Conservation (phyloP, 2,329 filamentous ascomycete genomes). For the Pseudogymnoascus sp. region DNA sequence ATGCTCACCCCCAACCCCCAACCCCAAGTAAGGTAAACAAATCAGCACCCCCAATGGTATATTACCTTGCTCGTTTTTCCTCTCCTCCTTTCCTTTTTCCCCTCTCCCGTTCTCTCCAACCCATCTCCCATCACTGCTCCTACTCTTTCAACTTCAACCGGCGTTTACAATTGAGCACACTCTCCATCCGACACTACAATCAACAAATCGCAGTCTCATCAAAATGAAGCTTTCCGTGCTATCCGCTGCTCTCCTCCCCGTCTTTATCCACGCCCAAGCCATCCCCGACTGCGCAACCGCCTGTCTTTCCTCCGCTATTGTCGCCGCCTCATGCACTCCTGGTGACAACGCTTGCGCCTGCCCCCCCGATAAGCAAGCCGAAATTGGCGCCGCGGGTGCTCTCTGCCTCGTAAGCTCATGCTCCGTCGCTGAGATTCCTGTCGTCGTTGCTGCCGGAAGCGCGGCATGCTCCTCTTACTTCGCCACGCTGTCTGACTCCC, state of each 20-base stretch:
- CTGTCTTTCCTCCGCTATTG: not conserved
- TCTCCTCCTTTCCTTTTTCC: not conserved
- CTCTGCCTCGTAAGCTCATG: not conserved
- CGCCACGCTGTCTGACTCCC: not conserved
- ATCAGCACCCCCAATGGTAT: not conserved
- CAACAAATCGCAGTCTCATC: not conserved
- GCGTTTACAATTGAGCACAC: not conserved
- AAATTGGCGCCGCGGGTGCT: not conserved
- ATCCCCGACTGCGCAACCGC: not conserved
- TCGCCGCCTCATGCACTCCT: not conserved
- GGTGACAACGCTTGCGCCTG: not conserved
- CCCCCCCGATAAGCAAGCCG: not conserved
- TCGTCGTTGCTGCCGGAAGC: not conserved
- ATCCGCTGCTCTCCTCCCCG: not conserved
- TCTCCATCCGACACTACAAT: not conserved
- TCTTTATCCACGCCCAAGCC: not conserved
- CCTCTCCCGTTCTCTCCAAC: not conserved
- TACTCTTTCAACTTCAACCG: not conserved
- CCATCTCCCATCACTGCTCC: not conserved
- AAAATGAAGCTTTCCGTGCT: conserved; percentile 5
- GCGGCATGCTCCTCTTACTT: not conserved
- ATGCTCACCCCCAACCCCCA: not conserved
- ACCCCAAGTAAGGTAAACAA: not conserved
- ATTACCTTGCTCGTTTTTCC: not conserved
- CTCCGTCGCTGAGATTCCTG: not conserved